Evolutionary conservation across 169 alveolate genomes (phyloP), one percentile per base, ranked within the genome.

Genomic region (Plasmodium inui): DNA sequence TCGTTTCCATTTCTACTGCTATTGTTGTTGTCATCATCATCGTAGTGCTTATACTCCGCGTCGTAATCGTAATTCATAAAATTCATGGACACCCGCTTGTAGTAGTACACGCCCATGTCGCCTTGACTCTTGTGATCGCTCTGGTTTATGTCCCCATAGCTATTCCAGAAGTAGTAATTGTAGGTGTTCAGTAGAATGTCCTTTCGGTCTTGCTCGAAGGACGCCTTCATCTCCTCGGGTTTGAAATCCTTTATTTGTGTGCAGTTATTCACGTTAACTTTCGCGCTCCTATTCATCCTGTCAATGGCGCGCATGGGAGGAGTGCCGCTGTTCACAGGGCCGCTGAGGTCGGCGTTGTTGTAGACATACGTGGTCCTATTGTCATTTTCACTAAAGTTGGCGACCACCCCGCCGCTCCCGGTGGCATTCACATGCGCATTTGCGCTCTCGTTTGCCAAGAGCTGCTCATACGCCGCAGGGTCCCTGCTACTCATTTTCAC

Each of bases 151-250:
- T 89, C 82, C 26, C 82, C 82, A 22, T 57, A 81, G 82, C 46
- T 81, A 71, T 89, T 89, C 55, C 50, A 41, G 50, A 89, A 89
- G 72, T 79, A 67, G 83, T 89, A 73, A 53, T 81, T 89, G 55
- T 57, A 89, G 30, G 94, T 89, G 83, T 89, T 89, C 70, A 89
- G 71, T 37, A 89, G 82, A 14, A 89, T 89, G 7, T 81, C 79
- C 39, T 70, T 81, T 12, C 83, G 44, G 28, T 81, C 94, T 44
- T 44, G 30, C 37, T 89, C 78, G 73, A 53, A 61, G 9, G 89
- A 67, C 53, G 22, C 44, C 12, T 17, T 86, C 34, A 74, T 22
- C 28, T 86, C 86, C 46, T 74, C 84, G 19, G 41, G 81, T 57
- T 79, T 81, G 73, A 39, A 78, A 57, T 80, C 76, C 34, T 28